These are phyloP conservation scores for Fusarium brevicatenulatum DNA, from an alignment of 2,329 filamentous ascomycete species.

Conservation along the genomic window DNA sequence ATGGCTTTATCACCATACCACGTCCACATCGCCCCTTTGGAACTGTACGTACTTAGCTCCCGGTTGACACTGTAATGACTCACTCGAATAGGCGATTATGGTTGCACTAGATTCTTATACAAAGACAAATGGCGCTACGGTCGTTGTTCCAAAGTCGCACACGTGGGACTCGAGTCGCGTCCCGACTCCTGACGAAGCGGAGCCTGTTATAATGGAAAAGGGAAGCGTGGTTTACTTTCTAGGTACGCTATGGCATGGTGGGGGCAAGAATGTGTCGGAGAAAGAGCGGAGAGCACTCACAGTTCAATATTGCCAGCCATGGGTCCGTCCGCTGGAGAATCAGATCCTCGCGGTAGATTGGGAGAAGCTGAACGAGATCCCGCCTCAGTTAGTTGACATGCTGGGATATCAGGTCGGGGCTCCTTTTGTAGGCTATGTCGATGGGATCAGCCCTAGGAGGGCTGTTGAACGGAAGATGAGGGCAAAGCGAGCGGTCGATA, in stretches of 20 bases:
- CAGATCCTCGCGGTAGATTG: not conserved
- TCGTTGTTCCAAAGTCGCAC: not conserved
- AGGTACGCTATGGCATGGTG: not conserved
- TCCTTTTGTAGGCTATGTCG: not conserved
- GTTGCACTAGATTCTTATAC: not conserved
- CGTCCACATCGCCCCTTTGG: not conserved
- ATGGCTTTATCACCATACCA: not conserved
- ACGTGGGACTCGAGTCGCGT: not conserved
- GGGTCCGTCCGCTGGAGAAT: not conserved
- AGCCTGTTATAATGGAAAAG: not conserved
- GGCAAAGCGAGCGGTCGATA: accelerated
- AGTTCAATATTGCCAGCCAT: not conserved
- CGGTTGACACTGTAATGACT: too few species aligned
- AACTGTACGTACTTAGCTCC: not conserved
- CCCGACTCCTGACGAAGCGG: not conserved
- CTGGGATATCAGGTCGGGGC: not conserved
- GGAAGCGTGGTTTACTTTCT: not conserved
- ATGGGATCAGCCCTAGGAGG: not conserved
- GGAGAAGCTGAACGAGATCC: not conserved
- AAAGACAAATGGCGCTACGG: not conserved
- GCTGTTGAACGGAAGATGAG: not conserved
- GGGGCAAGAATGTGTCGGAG: not conserved
- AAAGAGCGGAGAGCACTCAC: not conserved
- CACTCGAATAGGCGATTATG: not conserved
- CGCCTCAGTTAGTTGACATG: not conserved